phyloP scores from a whole-genome alignment of 2,329 filamentous ascomycete species.

The Coccinonectria pachysandricola region DNA sequence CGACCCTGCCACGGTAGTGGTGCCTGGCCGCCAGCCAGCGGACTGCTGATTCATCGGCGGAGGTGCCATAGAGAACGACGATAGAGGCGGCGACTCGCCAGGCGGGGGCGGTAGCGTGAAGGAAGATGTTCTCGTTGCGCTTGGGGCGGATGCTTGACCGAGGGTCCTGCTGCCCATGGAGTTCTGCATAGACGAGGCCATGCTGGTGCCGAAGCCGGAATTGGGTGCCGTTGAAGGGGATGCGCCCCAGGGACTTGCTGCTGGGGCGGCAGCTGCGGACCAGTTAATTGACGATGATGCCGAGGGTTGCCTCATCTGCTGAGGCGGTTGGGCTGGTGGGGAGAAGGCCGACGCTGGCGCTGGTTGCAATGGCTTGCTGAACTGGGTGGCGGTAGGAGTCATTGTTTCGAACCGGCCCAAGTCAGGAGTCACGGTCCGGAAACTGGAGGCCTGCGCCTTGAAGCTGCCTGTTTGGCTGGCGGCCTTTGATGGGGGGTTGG shows the following conservation, averaged over 20 bases:
- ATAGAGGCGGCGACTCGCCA: constrained; percentile 19
- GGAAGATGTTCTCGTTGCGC: constrained; percentile 28
- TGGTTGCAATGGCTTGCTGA: constrained; percentile 49
- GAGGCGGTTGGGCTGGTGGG: constrained; percentile 15
- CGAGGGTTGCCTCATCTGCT: constrained; percentile 12
- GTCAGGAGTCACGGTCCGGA: constrained; percentile 50
- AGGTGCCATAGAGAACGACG: constrained; percentile 38
- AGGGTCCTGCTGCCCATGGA: constrained; percentile 41
- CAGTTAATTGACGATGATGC: constrained; percentile 41
- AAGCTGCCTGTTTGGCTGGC: constrained; percentile 23
- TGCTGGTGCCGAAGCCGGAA: constrained; percentile 25
- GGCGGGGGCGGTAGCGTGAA: constrained; percentile 52
- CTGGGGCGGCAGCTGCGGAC: constrained; percentile 31
- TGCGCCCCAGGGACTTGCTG: constrained; percentile 40
- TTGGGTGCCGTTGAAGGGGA: constrained; percentile 19
- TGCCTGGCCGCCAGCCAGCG: not conserved
- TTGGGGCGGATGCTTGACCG: constrained; percentile 29
- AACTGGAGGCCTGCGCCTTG: constrained; percentile 31
- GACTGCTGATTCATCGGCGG: constrained; percentile 25
- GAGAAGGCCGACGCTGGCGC: constrained; percentile 26
- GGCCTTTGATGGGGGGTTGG: constrained; percentile 23
- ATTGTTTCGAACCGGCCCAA: constrained; percentile 44
- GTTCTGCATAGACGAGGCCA: constrained; percentile 35
- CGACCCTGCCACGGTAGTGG: constrained; percentile 1
- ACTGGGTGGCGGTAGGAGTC: constrained; percentile 51